These are phyloP conservation scores for Cladosporium colombiae DNA, from an alignment of 2,329 filamentous ascomycete species.

Conservation along the genomic window DNA sequence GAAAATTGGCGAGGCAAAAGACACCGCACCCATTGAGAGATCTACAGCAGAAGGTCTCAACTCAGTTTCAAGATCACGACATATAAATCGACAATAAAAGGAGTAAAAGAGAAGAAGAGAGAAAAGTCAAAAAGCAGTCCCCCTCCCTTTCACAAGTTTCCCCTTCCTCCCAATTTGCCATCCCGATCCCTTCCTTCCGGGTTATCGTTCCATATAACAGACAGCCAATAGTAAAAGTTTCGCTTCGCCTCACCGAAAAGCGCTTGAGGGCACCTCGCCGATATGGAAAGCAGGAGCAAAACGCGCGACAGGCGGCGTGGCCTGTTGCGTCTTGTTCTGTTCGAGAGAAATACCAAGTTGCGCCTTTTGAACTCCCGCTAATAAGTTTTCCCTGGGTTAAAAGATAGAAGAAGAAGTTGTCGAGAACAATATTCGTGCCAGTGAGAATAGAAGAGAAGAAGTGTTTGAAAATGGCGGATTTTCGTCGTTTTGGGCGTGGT, in stretches of 20 bases:
- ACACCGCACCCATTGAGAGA: background rate
- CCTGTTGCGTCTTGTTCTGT: background rate
- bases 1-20: background rate
- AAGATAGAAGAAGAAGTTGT: background rate
- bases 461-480: background rate
- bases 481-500: background rate
- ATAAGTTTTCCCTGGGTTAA: constrained; percentile 3
- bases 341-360: background rate
- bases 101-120: background rate
- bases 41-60: background rate
- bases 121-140: background rate
- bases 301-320: background rate
- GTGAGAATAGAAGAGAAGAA: constrained; percentile 4
- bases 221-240: constrained; percentile 16
- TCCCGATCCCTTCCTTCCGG: background rate
- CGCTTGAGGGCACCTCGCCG: constrained; percentile 19
- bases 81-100: background rate
- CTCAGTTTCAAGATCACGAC: background rate
- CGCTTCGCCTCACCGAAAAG: constrained; percentile 27
- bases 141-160: background rate
- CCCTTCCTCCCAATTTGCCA: background rate
- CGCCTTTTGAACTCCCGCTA: constrained; percentile 12
- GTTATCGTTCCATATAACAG: constrained; percentile 8
- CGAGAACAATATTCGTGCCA: background rate
- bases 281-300: background rate